Evolutionary conservation across 352 stramenopile genomes (phyloP).

Genomic region (Phytophthora colocasiae): DNA sequence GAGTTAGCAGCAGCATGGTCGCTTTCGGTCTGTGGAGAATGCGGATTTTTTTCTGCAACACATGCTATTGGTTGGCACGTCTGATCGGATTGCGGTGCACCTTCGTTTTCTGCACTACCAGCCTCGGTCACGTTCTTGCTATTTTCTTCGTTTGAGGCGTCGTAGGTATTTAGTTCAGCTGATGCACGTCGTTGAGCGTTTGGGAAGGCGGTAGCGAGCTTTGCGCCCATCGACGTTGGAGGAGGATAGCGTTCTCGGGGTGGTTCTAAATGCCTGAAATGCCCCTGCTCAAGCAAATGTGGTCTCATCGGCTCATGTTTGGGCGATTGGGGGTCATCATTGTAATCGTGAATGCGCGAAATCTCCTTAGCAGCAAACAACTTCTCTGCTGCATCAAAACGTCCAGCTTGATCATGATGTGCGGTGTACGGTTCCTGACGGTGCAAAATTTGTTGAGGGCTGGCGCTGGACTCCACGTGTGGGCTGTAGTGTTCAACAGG

Average conservation of each 20-base stretch:
- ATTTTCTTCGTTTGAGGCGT: background rate
- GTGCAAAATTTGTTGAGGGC: background rate
- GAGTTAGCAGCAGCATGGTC: background rate
- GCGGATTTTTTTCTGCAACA: constrained; percentile 1
- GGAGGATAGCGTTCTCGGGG: constrained; percentile 15
- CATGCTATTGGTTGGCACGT: constrained; percentile 1
- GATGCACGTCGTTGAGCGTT: constrained; percentile 2
- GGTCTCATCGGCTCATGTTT: constrained; percentile 17
- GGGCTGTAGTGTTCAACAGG: constrained; percentile 1
- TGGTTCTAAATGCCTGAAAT: constrained; percentile 13
- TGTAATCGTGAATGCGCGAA: constrained; percentile 7
- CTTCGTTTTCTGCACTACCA: constrained; percentile 3
- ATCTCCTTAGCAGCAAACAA: constrained; percentile 27
- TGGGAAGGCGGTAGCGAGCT: constrained; percentile 20
- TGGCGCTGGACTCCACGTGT: background rate
- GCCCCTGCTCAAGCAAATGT: constrained; percentile 8
- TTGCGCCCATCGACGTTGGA: constrained; percentile 37
- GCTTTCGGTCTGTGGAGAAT: background rate
- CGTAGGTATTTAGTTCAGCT: background rate
- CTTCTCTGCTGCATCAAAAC: constrained; percentile 44
- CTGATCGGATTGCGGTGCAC: background rate
- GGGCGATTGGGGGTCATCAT: constrained; percentile 21
- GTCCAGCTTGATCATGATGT: constrained; percentile 23
- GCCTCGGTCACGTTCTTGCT: background rate
- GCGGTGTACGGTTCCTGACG: constrained; percentile 1